Conservation (phyloP, 805 yeast species). For the Metschnikowia similis region DNA sequence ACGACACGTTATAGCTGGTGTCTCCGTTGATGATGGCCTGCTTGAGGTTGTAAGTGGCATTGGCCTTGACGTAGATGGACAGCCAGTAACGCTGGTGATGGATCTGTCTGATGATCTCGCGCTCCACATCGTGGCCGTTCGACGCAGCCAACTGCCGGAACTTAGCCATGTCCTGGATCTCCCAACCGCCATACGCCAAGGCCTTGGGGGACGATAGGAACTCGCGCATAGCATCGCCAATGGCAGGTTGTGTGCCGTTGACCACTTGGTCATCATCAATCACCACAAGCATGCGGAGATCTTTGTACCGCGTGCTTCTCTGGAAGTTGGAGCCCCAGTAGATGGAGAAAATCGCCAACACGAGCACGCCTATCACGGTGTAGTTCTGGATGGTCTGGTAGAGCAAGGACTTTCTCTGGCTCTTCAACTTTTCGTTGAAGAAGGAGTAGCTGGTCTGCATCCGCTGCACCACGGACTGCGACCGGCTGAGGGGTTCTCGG, state of each 20-base stretch:
- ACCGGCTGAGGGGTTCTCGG: conserved; percentile 1
- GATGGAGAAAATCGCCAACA: conserved; percentile 39
- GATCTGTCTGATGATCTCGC: conserved; percentile 41
- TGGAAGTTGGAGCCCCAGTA: conserved; percentile 48
- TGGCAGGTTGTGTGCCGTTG: conserved; percentile 22
- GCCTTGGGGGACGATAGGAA: conserved; percentile 17
- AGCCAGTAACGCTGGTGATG: conserved; percentile 62
- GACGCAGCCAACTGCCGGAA: conserved; percentile 25
- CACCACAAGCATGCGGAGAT: conserved; percentile 37
- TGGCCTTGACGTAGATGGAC: conserved; percentile 48
- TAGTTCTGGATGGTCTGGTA: conserved; percentile 21
- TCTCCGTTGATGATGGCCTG: conserved; percentile 39
- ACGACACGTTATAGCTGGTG: conserved; percentile 25
- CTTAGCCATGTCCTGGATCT: conserved; percentile 24
- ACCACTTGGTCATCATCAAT: conserved; percentile 29
- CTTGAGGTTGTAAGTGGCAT: conserved; percentile 40
- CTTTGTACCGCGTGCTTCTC: conserved; percentile 24
- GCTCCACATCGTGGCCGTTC: conserved; percentile 23
- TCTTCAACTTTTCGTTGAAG: conserved; percentile 24
- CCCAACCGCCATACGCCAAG: conserved; percentile 34
- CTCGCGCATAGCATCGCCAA: conserved; percentile 23
- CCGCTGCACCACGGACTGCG: conserved; percentile 16
- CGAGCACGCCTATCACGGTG: conserved; percentile 29
- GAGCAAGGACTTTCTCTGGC: conserved; percentile 18
- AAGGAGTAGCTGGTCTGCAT: conserved; percentile 29